Conservation (phyloP, 805 yeast genomes). For the Teunomyces barrocoloradensis region DNA sequence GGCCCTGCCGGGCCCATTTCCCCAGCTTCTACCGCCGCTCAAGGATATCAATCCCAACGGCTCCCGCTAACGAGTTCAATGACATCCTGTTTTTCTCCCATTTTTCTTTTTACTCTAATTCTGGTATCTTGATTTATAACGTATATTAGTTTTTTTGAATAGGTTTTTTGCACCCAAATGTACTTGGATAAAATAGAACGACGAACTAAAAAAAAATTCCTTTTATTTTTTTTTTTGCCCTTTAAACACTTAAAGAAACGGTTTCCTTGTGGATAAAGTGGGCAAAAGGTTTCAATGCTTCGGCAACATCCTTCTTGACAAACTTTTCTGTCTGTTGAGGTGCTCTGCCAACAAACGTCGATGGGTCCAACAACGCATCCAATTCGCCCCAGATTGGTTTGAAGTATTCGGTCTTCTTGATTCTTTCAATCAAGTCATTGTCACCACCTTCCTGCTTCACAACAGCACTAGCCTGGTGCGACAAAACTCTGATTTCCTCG, state of each 20-base stretch:
- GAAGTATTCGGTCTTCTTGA: slow-evolving; percentile 74
- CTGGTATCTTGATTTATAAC: not conserved
- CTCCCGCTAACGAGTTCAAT: not conserved
- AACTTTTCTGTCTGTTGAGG: slow-evolving; percentile 97
- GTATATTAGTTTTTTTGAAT: not conserved
- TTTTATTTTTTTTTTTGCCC: not conserved
- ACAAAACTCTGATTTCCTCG: slow-evolving; percentile 93
- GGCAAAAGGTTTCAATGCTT: slow-evolving; percentile 72
- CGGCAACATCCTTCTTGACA: slow-evolving; percentile 75
- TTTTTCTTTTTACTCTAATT: not conserved
- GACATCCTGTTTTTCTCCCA: not conserved
- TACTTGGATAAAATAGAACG: not conserved
- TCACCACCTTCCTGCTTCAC: slow-evolving; percentile 99
- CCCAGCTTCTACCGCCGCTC: not conserved
- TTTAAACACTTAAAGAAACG: slow-evolving; percentile 76
- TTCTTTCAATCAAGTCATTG: slow-evolving; percentile 90
- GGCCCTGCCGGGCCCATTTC: not conserved
- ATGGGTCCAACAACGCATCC: slow-evolving; percentile 79
- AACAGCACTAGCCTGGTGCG: slow-evolving; percentile 96
- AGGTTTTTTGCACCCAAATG: not conserved
- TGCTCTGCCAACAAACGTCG: slow-evolving; percentile 96
- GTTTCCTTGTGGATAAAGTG: slow-evolving; percentile 58
- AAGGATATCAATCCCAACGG: not conserved
- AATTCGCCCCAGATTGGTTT: slow-evolving; percentile 85
- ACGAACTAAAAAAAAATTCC: slow-evolving; percentile 1